Evolutionary conservation across 257 asterid genomes (phyloP).

Genomic region (Solanum stenotomum): DNA sequence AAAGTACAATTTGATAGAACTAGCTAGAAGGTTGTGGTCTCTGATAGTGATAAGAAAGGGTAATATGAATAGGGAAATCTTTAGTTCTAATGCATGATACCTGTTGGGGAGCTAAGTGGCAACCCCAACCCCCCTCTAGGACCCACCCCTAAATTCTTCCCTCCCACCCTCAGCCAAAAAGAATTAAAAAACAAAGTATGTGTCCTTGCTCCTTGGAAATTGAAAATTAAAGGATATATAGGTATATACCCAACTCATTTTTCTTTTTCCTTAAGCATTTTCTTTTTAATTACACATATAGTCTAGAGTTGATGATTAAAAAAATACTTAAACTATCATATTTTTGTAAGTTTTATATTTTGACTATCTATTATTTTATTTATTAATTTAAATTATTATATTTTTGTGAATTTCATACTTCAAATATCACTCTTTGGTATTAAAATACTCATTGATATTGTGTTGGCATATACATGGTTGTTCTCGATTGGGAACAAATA

Average conservation of each 20-base stretch:
- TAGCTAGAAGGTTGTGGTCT: neutral
- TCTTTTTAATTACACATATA: too few relatives aligned
- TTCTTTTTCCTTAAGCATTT: neutral
- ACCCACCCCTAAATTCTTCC: slow-evolving; percentile 18
- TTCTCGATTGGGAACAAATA: too few relatives aligned
- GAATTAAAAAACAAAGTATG: neutral
- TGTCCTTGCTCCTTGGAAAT: neutral
- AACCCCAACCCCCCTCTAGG: slow-evolving; percentile 34
- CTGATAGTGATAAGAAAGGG: neutral
- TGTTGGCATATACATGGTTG: too few relatives aligned
- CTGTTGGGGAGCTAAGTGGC: slow-evolving; percentile 69
- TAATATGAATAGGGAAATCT: slow-evolving; percentile 15
- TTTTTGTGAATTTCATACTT: too few relatives aligned
- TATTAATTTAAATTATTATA: too few relatives aligned
- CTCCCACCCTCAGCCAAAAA: neutral
- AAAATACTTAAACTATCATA: too few relatives aligned
- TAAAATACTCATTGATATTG: too few relatives aligned
- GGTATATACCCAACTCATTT: neutral
- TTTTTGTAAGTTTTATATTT: too few relatives aligned
- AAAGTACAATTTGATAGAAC: neutral
- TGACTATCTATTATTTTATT: too few relatives aligned
- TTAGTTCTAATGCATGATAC: slow-evolving; percentile 45
- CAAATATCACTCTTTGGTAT: too few relatives aligned
- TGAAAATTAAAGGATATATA: neutral
- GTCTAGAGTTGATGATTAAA: neutral